These are phyloP conservation scores for Botryosphaeria agaves DNA, from an alignment of 2,329 filamentous ascomycete genomes.

Conservation along the genomic window DNA sequence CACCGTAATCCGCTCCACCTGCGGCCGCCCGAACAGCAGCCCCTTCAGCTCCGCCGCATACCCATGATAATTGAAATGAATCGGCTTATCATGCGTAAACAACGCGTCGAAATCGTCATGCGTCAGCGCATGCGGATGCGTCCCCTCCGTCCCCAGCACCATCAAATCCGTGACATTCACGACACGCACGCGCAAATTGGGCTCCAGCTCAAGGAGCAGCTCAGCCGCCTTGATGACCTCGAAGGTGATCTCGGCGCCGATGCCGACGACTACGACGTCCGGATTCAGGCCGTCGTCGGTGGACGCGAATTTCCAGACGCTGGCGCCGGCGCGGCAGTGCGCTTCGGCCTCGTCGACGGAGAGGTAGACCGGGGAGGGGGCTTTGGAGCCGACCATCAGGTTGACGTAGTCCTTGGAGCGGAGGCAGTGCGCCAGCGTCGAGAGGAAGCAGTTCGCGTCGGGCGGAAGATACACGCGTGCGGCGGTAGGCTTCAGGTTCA, in stretches of 20 bases:
- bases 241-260: conserved; percentile 48
- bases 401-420: conserved; percentile 47
- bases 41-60: conserved; percentile 44
- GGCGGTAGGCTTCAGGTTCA: conserved; percentile 43
- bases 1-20: conserved; percentile 35
- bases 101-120: conserved; percentile 34
- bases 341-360: conserved; percentile 39
- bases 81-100: conserved; percentile 37
- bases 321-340: conserved; percentile 42
- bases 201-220: conserved; percentile 31
- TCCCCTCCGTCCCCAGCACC: conserved; percentile 37
- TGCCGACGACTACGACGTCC: conserved; percentile 45
- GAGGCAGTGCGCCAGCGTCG: conserved; percentile 44
- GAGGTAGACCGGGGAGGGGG: conserved; percentile 44
- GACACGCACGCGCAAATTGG: conserved; percentile 39
- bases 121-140: conserved; percentile 41
- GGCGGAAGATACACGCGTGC: conserved; percentile 49
- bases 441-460: conserved; percentile 50
- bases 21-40: conserved; percentile 39
- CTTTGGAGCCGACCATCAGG: conserved; percentile 50
- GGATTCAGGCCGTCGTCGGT: conserved; percentile 37
- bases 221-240: conserved; percentile 45
- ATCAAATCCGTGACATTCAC: conserved; percentile 51
- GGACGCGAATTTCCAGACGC: conserved; percentile 44
- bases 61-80: conserved; percentile 53